Evolutionary conservation across 768 basidiomycete genomes (phyloP).

Genomic region (Agrocybe pediades): DNA sequence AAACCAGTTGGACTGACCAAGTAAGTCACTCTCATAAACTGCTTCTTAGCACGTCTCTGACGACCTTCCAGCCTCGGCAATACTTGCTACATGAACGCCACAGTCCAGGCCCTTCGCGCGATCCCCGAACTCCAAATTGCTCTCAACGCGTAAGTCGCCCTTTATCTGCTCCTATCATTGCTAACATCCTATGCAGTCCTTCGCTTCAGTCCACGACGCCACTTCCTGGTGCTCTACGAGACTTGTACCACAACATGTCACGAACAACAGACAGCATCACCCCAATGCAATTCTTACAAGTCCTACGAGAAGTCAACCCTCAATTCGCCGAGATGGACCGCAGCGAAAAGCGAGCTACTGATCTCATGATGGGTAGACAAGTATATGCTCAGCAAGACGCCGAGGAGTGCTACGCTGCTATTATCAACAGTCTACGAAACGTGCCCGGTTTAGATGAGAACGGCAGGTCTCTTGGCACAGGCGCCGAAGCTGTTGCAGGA

Average conservation of each 20-base stretch:
- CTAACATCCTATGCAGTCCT: constrained; percentile 23
- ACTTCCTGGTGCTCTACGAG: constrained; percentile 56
- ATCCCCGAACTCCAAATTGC: constrained; percentile 87
- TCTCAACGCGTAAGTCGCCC: constrained; percentile 44
- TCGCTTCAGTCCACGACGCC: constrained; percentile 41
- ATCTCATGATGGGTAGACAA: constrained; percentile 30
- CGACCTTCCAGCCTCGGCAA: constrained; percentile 67
- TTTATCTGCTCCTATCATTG: neutral
- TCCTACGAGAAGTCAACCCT: constrained; percentile 75
- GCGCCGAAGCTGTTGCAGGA: constrained; percentile 26
- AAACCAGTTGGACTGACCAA: constrained; percentile 84
- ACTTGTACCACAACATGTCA: constrained; percentile 73
- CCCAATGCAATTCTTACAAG: constrained; percentile 67
- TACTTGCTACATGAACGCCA: constrained; percentile 98
- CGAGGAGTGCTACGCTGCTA: constrained; percentile 85
- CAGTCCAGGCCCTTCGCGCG: constrained; percentile 89
- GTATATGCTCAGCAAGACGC: constrained; percentile 91
- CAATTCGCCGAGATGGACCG: constrained; percentile 84
- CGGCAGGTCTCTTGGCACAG: constrained; percentile 33
- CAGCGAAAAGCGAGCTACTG: constrained; percentile 39
- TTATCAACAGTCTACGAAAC: constrained; percentile 73
- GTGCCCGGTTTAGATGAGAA: constrained; percentile 49
- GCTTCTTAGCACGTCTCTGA: neutral
- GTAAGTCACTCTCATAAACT: constrained; percentile 32
- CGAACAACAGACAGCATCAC: constrained; percentile 75